Conservation (phyloP, 345 rosid species). For the Corchorus capsularis region DNA sequence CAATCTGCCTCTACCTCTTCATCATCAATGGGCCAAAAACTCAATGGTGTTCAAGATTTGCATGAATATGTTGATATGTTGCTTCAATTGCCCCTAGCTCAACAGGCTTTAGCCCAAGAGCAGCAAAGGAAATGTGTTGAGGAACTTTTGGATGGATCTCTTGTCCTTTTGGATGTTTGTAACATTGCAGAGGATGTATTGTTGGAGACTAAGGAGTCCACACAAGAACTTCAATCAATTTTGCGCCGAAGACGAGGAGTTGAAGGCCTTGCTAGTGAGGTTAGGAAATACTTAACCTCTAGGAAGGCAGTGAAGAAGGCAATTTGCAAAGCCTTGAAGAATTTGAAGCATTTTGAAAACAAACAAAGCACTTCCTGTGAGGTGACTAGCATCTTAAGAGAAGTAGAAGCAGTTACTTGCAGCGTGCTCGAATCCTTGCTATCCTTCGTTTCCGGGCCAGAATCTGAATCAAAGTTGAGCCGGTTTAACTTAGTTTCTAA, state of each 20-base stretch:
- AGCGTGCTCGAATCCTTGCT: conserved; percentile 38
- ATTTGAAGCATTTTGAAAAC: conserved; percentile 21
- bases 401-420: conserved; percentile 35
- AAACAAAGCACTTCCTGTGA: conserved; percentile 15
- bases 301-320: conserved; percentile 29
- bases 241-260: conserved; percentile 26
- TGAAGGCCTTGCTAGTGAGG: conserved; percentile 18
- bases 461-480: conserved; percentile 26
- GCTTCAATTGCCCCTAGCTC: conserved; percentile 34
- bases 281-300: conserved; percentile 24
- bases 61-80: conserved; percentile 31
- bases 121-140: conserved; percentile 21
- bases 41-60: conserved; percentile 35
- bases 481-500: conserved; percentile 40
- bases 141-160: conserved; percentile 40
- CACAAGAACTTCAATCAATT: conserved; percentile 31
- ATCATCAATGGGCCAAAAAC: conserved; percentile 24
- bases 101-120: conserved; percentile 31
- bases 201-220: conserved; percentile 26
- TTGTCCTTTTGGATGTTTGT: conserved; percentile 41
- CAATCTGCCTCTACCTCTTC: conserved; percentile 30
- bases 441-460: conserved; percentile 38
- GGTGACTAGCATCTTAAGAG: conserved; percentile 23
- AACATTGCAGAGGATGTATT: conserved; percentile 31
- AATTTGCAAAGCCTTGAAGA: conserved; percentile 23